phyloP scores from a whole-genome alignment of 768 basidiomycete genomes.

The Rhodosporidiobolus odoratus region DNA sequence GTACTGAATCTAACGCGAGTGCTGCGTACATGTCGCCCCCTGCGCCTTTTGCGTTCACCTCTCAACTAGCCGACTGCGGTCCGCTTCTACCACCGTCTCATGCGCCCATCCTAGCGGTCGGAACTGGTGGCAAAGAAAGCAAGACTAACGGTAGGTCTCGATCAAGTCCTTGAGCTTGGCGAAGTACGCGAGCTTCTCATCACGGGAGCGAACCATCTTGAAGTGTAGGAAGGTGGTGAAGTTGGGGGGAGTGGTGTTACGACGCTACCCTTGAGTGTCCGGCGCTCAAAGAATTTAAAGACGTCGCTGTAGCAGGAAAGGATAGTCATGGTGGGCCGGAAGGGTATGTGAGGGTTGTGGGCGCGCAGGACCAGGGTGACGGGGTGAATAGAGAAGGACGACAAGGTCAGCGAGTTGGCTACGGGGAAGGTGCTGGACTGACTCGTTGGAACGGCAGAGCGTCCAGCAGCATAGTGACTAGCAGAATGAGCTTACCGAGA shows the following conservation, averaged over 20 bases:
- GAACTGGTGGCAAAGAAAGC: neutral
- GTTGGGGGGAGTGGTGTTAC: conserved; percentile 8
- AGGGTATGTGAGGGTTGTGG: neutral
- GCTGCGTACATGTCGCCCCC: no score
- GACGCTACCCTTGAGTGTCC: conserved; percentile 37
- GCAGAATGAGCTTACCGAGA: neutral
- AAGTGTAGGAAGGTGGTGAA: neutral
- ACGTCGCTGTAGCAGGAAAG: conserved; percentile 19
- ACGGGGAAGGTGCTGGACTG: neutral
- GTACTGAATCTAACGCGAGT: no score
- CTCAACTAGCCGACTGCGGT: no score
- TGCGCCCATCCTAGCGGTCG: no score
- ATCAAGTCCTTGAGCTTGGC: conserved; percentile 88
- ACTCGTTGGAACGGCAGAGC: neutral
- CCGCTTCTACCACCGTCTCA: no score
- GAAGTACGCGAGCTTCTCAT: conserved; percentile 52
- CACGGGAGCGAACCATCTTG: conserved; percentile 40
- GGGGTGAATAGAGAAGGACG: neutral
- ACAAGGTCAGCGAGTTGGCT: neutral
- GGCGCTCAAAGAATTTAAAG: conserved; percentile 40
- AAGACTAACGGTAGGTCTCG: conserved; percentile 70
- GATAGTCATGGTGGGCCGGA: neutral
- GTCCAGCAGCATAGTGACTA: neutral
- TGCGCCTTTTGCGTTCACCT: no score
- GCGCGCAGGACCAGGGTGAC: neutral